Conservation (phyloP, 345 rosid genomes). For the Eucalyptus coolabah region DNA sequence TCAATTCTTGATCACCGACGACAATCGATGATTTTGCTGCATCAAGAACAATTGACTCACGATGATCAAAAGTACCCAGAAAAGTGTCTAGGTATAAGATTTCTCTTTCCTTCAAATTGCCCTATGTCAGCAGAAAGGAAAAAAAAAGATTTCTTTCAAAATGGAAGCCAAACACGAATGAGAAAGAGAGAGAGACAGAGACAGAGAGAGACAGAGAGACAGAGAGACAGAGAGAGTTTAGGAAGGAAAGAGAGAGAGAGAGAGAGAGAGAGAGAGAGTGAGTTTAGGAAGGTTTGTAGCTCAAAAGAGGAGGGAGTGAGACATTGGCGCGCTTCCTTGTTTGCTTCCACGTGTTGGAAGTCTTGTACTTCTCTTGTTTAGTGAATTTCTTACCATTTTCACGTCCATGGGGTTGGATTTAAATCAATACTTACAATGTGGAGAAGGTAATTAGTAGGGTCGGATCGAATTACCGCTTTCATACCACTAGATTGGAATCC, state of each 20-base stretch:
- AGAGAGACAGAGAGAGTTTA: background rate
- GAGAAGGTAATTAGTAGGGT: background rate
- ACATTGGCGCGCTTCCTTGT: background rate
- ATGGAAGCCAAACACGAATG: background rate
- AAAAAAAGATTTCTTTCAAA: background rate
- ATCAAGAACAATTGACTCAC: background rate
- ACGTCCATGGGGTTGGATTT: background rate
- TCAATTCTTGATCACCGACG: background rate
- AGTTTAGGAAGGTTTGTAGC: slow-evolving; percentile 5
- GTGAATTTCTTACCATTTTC: background rate
- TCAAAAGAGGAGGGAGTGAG: background rate
- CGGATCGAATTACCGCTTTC: background rate
- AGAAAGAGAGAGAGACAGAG: background rate
- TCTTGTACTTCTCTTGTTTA: background rate
- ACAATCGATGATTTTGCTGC: background rate
- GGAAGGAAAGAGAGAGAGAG: background rate
- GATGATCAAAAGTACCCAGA: background rate
- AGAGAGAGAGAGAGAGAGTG: background rate
- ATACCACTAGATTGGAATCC: background rate
- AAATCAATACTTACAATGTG: background rate
- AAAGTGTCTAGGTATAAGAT: background rate
- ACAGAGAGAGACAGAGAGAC: background rate
- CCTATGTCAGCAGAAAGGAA: background rate
- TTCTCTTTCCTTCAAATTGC: background rate
- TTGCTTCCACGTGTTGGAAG: background rate